Conservation (phyloP, 139 green algal genomes). For the Coccomyxa sp. region DNA sequence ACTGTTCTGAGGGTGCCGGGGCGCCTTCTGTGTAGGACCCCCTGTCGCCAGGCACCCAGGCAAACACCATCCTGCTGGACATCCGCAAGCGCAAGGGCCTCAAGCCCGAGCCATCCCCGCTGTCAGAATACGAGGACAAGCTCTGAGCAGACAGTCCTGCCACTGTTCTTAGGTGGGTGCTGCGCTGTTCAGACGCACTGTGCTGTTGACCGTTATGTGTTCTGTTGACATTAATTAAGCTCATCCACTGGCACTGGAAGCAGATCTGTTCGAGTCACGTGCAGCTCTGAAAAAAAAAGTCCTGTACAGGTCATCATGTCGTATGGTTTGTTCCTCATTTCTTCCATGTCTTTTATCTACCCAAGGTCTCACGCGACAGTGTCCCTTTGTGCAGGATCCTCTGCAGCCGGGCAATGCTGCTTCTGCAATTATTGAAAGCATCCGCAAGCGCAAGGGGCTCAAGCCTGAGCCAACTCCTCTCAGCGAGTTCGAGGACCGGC, state of each 20-base stretch:
- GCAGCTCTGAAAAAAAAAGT: no score
- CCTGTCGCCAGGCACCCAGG: conserved; percentile 60
- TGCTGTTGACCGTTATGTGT: no score
- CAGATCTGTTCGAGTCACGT: no score
- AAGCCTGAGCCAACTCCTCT: conserved; percentile 74
- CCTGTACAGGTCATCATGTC: no score
- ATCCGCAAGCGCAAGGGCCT: conserved; percentile 97
- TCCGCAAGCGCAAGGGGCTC: conserved; percentile 96
- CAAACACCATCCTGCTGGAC: conserved; percentile 73
- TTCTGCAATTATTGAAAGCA: conserved; percentile 70
- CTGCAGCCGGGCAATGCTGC: conserved; percentile 65
- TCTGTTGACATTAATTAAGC: no score
- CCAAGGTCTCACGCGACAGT: no score
- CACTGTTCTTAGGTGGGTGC: no score
- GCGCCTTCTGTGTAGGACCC: conserved; percentile 62
- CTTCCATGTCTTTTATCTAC: no score
- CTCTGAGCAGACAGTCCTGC: conserved; percentile 51
- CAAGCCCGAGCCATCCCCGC: conserved; percentile 70
- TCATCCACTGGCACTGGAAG: no score
- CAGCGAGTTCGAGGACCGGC: conserved; percentile 96
- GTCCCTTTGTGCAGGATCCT: conserved; percentile 56
- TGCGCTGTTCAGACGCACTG: no score
- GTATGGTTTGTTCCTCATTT: no score
- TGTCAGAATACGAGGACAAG: conserved; percentile 98
- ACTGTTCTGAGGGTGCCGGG: not conserved